phyloP scores from a whole-genome alignment of 768 basidiomycete genomes.

The Mycena indigotica region DNA sequence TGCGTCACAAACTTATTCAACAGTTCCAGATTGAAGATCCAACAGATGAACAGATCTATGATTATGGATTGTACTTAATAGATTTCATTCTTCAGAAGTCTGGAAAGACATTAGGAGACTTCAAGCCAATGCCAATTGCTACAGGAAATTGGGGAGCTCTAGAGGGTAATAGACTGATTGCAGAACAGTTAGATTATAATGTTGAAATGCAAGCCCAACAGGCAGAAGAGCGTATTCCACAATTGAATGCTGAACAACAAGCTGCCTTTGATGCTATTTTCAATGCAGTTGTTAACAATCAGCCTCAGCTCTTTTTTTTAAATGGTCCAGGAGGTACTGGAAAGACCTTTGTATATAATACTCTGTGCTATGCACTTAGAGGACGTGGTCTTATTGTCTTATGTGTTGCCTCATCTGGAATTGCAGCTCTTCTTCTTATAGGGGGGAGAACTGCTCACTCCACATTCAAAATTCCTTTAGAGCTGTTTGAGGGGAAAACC shows the following conservation, averaged over 20 bases:
- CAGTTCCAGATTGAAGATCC: conserved; percentile 14
- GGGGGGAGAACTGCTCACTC: conserved; percentile 53
- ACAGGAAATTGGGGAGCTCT: conserved; percentile 18
- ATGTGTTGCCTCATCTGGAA: conserved; percentile 40
- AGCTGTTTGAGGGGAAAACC: conserved; percentile 7
- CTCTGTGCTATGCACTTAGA: conserved; percentile 30
- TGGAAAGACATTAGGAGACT: conserved; percentile 26
- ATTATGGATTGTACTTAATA: conserved; percentile 46
- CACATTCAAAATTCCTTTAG: conserved; percentile 47
- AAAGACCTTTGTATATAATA: conserved; percentile 48
- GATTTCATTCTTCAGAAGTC: conserved; percentile 27
- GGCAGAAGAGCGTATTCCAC: conserved; percentile 3
- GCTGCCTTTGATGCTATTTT: conserved; percentile 32
- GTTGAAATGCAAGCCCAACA: conserved; percentile 5
- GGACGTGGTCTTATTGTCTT: conserved; percentile 20
- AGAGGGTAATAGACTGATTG: conserved; percentile 19
- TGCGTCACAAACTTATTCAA: conserved; percentile 25
- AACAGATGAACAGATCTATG: conserved; percentile 33
- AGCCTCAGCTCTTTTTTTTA: conserved; percentile 39
- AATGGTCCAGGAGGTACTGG: conserved; percentile 49
- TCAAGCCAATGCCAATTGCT: conserved; percentile 16
- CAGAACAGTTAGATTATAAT: conserved; percentile 12
- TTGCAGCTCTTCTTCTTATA: conserved; percentile 45
- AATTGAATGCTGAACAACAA: conserved; percentile 35
- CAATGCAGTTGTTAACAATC: conserved; percentile 23